Evolutionary conservation across 495 filamentous ascomycete genomes (phyloP).

Genomic region (Xylaria intraflava): DNA sequence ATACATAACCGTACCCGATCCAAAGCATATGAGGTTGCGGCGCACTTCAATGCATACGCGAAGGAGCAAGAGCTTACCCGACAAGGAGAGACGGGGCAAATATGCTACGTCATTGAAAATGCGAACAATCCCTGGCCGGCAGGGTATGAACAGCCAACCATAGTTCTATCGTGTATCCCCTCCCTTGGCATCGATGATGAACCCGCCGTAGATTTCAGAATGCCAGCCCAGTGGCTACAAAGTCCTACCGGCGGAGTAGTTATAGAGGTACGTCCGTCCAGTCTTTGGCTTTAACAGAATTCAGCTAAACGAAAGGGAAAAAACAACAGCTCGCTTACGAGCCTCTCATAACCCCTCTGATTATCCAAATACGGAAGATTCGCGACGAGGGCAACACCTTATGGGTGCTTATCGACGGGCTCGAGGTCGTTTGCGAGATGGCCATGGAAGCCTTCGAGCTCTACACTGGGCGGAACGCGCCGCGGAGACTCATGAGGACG

Average conservation of each 20-base stretch:
- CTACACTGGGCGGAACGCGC: slow-evolving; percentile 76
- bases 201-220: slow-evolving; percentile 64
- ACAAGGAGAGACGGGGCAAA: slow-evolving; percentile 39
- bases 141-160: slow-evolving; percentile 58
- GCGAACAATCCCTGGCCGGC: slow-evolving; percentile 59
- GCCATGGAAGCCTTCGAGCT: slow-evolving; percentile 79
- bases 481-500: slow-evolving; percentile 62
- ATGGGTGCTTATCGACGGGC: slow-evolving; percentile 74
- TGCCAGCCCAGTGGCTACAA: slow-evolving; percentile 66
- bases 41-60: slow-evolving; percentile 59
- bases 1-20: slow-evolving; percentile 63
- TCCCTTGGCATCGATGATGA: slow-evolving; percentile 56
- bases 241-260: slow-evolving; percentile 76
- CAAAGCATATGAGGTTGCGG: slow-evolving; percentile 59
- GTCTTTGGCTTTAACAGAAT: neutral
- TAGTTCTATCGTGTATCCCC: slow-evolving; percentile 71
- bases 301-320: neutral
- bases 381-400: slow-evolving; percentile 54
- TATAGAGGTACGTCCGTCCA: slow-evolving; percentile 49
- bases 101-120: slow-evolving; percentile 56
- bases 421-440: slow-evolving; percentile 74
- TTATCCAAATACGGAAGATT: slow-evolving; percentile 53
- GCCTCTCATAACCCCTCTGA: slow-evolving; percentile 62
- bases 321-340: slow-evolving; percentile 60
- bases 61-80: slow-evolving; percentile 26